Evolutionary conservation across 148 eudicot species (phyloP).

Genomic region (Spergularia bocconei): DNA sequence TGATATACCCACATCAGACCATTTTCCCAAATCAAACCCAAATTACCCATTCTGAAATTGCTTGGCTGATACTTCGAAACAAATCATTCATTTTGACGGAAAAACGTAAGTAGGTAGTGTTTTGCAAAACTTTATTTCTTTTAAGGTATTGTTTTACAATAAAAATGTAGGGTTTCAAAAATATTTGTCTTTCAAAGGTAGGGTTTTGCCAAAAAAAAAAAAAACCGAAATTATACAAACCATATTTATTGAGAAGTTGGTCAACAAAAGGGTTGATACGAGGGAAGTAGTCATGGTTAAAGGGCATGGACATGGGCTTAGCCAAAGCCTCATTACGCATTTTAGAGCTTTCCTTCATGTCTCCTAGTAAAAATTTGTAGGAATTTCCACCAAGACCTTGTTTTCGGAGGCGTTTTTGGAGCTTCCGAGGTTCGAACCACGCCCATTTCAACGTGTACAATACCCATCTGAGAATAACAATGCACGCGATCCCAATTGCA

Average conservation of each 20-base stretch:
- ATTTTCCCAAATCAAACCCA: no score
- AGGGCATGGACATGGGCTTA: constrained; percentile 14
- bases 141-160: no score
- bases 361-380: constrained; percentile 23
- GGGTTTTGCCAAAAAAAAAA: neutral
- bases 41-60: no score
- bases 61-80: no score
- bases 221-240: neutral
- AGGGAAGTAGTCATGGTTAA: constrained; percentile 18
- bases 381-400: constrained; percentile 28
- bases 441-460: constrained; percentile 12
- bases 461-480: neutral
- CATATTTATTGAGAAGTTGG: constrained; percentile 14
- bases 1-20: no score
- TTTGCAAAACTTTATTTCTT: no score
- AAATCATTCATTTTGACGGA: no score
- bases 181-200: no score
- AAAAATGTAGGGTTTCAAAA: no score
- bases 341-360: constrained; percentile 6
- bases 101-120: no score
- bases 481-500: neutral
- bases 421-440: constrained; percentile 20
- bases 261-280: constrained; percentile 24
- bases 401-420: constrained; percentile 15
- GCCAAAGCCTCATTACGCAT: constrained; percentile 7